Evolutionary conservation across 2,329 filamentous ascomycete genomes (phyloP), one percentile per base, ranked within the genome.

Genomic region (Xylariaceae sp.): DNA sequence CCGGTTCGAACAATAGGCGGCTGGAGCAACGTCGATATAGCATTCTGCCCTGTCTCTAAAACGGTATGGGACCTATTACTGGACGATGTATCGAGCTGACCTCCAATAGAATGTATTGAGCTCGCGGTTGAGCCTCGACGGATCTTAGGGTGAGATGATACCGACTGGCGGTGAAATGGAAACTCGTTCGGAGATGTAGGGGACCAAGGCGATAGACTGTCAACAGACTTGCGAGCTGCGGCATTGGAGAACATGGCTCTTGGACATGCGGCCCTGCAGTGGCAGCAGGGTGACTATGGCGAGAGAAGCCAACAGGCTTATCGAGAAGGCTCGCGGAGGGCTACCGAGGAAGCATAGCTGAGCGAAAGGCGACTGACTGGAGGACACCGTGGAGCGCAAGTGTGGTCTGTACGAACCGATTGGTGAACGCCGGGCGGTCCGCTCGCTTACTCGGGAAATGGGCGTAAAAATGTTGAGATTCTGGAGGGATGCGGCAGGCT

Each of bases 21-120:
- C 70, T 96, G 91, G 3, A 98, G 83, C n/a, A 98, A 82, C 1
- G 92, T 96, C 7, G 93, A 96, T 67, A 98, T 98, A 60, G 95
- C 92, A 83, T 96, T 97, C 67, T 93, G 90, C 9, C 88, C 87
- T n/a, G 87, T 85, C 74, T 96, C 92, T 31, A 80, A 74, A 12
- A 85, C 74, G 14, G 87, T 82, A 58, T 82, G 76, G 58, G 79
- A 77, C 78, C 83, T 79, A 73, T 73, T 81, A 66, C 69, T 79
- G 2, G 83, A 83, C 7, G 83, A 84, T 7, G 85, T 87, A 70
- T 96, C 92, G 58, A 96, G 78, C 31, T 86, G 83, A n/a, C 92
- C 92, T 60, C 92, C 92, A 71, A 96, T 87, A 28, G 93, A 97
- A 71, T 88, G 87, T 66, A 94, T 86, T 19, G 94, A 97, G 79